A percentile compares a stretch with the other conserved stretches of the same genome.
phyloP scores from a whole-genome alignment of 1,139 yeast genomes.

The Nakaseomyces glabratus region DNA sequence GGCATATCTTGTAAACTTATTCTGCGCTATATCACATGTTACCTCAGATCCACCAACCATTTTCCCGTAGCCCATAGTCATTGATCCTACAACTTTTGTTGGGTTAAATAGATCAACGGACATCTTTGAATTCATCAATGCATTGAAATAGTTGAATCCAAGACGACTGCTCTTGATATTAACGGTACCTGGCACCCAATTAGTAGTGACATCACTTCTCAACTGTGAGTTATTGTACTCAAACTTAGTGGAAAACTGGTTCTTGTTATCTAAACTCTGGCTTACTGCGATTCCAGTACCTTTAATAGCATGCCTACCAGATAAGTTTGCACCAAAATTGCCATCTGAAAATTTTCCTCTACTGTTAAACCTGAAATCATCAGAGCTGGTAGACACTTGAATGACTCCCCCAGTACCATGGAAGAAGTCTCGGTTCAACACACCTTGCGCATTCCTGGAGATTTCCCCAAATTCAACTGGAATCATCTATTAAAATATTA shows the following conservation, averaged over 20 bases:
- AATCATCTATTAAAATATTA: no score
- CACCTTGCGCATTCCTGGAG: constrained; percentile 82
- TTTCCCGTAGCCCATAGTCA: constrained; percentile 92
- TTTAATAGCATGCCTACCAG: constrained; percentile 91
- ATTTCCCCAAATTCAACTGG: constrained; percentile 84
- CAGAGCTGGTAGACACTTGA: constrained; percentile 87
- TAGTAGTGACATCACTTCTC: constrained; percentile 84
- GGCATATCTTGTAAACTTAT: constrained; percentile 89
- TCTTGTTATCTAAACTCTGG: constrained; percentile 97
- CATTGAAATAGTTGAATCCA: constrained; percentile 87
- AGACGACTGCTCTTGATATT: constrained; percentile 85
- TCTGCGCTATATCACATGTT: constrained; percentile 90
- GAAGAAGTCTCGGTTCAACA: constrained; percentile 86
- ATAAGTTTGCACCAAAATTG: constrained; percentile 80
- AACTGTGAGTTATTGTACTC: constrained; percentile 93
- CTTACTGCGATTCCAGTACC: constrained; percentile 86
- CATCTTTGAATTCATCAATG: constrained; percentile 88
- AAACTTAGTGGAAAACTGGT: constrained; percentile 83
- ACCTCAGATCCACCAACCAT: constrained; percentile 96
- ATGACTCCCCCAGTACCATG: constrained; percentile 81
- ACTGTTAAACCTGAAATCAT: constrained; percentile 93
- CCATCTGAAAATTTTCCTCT: constrained; percentile 72
- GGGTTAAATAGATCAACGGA: constrained; percentile 94
- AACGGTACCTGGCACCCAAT: constrained; percentile 61
- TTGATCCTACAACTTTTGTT: constrained; percentile 90